Conservation (phyloP, 2,329 filamentous ascomycete species). For the Pseudogymnoascus pannorum region DNA sequence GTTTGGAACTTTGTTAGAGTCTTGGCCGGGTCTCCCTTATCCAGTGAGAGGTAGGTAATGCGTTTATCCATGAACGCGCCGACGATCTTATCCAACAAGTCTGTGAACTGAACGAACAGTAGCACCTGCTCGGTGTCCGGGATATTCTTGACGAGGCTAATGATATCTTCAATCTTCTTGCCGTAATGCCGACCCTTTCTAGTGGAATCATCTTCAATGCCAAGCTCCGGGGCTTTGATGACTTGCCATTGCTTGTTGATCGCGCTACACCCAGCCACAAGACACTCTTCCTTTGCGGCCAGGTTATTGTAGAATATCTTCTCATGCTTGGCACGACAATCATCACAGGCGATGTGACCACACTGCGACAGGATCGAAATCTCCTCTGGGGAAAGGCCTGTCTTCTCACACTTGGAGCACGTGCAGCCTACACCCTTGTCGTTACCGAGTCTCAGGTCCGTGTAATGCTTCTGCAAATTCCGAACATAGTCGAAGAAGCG, state of each 20-base stretch:
- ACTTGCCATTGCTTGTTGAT: slow-evolving; percentile 34
- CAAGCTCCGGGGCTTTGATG: slow-evolving; percentile 33
- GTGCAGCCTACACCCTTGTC: neutral
- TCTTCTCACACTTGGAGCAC: slow-evolving; percentile 31
- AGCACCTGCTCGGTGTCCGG: slow-evolving; percentile 42
- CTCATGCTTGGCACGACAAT: slow-evolving; percentile 29
- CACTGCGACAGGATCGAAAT: slow-evolving; percentile 40
- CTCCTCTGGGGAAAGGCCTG: slow-evolving; percentile 23
- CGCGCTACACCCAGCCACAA: slow-evolving; percentile 34
- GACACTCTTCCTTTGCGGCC: slow-evolving; percentile 30
- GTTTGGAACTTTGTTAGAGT: slow-evolving; percentile 36
- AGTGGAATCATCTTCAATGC: slow-evolving; percentile 21
- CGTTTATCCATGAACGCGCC: slow-evolving; percentile 26
- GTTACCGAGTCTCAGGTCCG: neutral
- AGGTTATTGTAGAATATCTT: neutral
- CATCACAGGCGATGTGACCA: slow-evolving; percentile 43
- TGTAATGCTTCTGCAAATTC: slow-evolving; percentile 23
- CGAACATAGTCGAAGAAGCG: slow-evolving; percentile 29
- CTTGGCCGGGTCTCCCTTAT: slow-evolving; percentile 23
- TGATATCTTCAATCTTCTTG: slow-evolving; percentile 40
- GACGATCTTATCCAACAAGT: slow-evolving; percentile 35
- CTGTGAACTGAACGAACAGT: slow-evolving; percentile 46
- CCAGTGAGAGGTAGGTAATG: slow-evolving; percentile 32
- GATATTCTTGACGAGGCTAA: slow-evolving; percentile 36
- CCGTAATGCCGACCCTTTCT: slow-evolving; percentile 30